Evolutionary conservation across 2,329 filamentous ascomycete genomes (phyloP).

Genomic region (Colletotrichum euphorbiae): DNA sequence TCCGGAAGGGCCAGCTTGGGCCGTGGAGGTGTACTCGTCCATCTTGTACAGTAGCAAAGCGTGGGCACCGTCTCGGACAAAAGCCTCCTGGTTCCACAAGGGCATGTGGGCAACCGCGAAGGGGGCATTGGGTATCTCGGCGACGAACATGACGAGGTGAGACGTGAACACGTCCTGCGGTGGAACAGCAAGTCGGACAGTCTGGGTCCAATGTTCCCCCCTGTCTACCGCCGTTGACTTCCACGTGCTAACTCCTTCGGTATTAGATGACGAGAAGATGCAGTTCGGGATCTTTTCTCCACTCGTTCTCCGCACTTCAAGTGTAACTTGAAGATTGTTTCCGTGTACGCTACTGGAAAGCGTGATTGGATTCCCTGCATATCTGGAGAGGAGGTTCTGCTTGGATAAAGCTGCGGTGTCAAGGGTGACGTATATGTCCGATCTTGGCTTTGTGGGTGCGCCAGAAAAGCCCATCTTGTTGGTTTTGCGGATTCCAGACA

Average conservation of each 20-base stretch:
- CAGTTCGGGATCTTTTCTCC: slow-evolving; percentile 89
- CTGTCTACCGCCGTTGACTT: slow-evolving; percentile 84
- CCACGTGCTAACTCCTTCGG: slow-evolving; percentile 83
- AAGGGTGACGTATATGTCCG: slow-evolving; percentile 94
- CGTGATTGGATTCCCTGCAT: slow-evolving; percentile 78
- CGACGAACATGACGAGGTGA: slow-evolving; percentile 90
- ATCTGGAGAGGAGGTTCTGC: slow-evolving; percentile 77
- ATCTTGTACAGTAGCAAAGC: slow-evolving; percentile 87
- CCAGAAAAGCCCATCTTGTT: slow-evolving; percentile 94
- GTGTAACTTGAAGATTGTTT: slow-evolving; percentile 84
- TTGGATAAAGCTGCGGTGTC: slow-evolving; percentile 81
- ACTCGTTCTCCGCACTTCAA: slow-evolving; percentile 84
- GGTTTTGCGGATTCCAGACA: slow-evolving; percentile 84
- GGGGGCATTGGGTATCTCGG: slow-evolving; percentile 86
- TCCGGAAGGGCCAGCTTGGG: slow-evolving; percentile 70
- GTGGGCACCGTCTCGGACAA: slow-evolving; percentile 87
- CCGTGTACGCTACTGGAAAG: slow-evolving; percentile 72
- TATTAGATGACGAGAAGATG: slow-evolving; percentile 88
- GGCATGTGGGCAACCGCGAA: slow-evolving; percentile 95
- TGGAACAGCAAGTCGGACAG: slow-evolving; percentile 81
- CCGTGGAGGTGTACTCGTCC: slow-evolving; percentile 86
- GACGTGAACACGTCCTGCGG: slow-evolving; percentile 83
- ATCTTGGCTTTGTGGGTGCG: slow-evolving; percentile 86
- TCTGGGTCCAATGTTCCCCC: slow-evolving; percentile 88
- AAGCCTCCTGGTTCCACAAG: slow-evolving; percentile 91